These are phyloP conservation scores for Colletotrichum destructivum DNA, from an alignment of 2,329 filamentous ascomycete species.

Conservation along the genomic window DNA sequence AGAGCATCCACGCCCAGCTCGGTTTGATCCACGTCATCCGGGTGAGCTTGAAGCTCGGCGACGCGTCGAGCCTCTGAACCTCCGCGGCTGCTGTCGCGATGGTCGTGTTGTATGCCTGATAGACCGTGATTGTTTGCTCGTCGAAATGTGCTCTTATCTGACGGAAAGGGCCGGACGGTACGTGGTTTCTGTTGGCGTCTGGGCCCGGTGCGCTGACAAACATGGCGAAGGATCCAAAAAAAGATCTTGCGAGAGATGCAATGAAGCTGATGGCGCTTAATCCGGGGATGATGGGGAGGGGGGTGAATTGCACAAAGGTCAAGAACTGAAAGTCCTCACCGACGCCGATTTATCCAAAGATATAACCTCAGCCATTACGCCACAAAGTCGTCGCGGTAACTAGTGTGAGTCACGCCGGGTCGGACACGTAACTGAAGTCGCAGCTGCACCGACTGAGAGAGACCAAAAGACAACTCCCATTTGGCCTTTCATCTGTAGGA, in stretches of 20 bases:
- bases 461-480: neutral
- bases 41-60: slow-evolving; percentile 64
- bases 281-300: too few species aligned
- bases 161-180: slow-evolving; percentile 46
- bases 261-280: too few species aligned
- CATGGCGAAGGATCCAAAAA: neutral
- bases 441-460: neutral
- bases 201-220: too few species aligned
- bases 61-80: slow-evolving; percentile 66
- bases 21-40: slow-evolving; percentile 79
- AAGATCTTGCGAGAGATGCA: neutral
- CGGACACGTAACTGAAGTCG: neutral
- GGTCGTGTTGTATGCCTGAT: slow-evolving; percentile 70
- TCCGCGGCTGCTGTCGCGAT: slow-evolving; percentile 69
- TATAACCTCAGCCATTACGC: neutral
- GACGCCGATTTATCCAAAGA: neutral
- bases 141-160: slow-evolving; percentile 69
- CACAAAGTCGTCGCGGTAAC: neutral
- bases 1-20: slow-evolving; percentile 76
- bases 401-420: slow-evolving; percentile 2
- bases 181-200: neutral
- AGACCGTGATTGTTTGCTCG: slow-evolving; percentile 69
- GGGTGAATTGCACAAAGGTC: too few species aligned
- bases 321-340: too few species aligned
- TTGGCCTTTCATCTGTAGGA: slow-evolving; percentile 1